These are phyloP conservation scores for Pochonia chlamydosporia DNA, from an alignment of 2,329 filamentous ascomycete genomes.

Conservation along the genomic window DNA sequence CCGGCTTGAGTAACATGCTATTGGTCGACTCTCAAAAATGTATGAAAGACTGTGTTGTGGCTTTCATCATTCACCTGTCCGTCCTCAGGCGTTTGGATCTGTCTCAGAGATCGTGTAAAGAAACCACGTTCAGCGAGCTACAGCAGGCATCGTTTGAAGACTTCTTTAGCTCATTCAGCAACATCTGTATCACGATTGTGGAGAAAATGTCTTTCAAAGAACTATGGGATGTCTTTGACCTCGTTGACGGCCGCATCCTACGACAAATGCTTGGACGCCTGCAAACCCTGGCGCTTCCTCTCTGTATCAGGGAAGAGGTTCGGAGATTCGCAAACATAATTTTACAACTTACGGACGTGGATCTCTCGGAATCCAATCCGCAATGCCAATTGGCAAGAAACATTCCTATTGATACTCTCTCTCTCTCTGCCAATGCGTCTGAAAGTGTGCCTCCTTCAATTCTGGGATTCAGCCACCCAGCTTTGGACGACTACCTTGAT, in stretches of 20 bases:
- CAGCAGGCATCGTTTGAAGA: neutral
- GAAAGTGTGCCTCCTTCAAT: constrained; percentile 17
- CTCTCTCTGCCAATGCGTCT: neutral
- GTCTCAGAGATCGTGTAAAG: constrained; percentile 14
- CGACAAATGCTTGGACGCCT: constrained; percentile 13
- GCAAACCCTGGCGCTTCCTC: neutral
- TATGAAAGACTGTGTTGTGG: constrained; percentile 9
- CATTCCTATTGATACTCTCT: rapidly evolving
- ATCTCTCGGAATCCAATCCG: neutral
- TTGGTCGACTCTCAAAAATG: neutral
- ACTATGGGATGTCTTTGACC: constrained; percentile 24
- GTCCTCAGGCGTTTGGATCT: constrained; percentile 18
- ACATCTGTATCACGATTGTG: constrained; percentile 17
- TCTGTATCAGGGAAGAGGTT: neutral
- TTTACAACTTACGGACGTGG: neutral
- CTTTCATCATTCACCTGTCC: constrained; percentile 20
- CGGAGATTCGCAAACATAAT: neutral
- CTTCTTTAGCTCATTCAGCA: constrained; percentile 11
- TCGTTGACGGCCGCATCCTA: constrained; percentile 26
- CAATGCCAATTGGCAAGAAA: neutral
- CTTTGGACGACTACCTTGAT: constrained; percentile 39
- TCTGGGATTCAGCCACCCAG: constrained; percentile 40
- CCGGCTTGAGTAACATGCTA: constrained; percentile 11
- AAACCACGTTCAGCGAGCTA: neutral
- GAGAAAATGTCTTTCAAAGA: neutral